A percentile compares a stretch with the other conserved stretches of the same genome.
Evolutionary conservation across 345 rosid species (phyloP).

Genomic region (Carallia brachiata): DNA sequence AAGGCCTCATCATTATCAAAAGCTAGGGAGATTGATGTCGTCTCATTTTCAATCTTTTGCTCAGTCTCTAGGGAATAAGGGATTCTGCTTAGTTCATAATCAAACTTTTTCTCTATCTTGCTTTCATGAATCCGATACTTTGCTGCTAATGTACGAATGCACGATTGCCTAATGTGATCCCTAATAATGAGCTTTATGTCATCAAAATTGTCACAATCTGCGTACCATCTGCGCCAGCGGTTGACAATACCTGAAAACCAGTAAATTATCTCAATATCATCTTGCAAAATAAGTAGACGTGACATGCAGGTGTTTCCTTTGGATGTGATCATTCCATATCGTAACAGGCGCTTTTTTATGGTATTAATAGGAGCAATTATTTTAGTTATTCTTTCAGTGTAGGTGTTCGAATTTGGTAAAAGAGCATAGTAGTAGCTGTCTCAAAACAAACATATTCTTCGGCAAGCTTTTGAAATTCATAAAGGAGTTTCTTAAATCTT

Average conservation of each 20-base stretch:
- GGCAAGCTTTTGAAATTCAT: constrained; percentile 60
- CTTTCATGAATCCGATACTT: constrained; percentile 70
- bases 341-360: constrained; percentile 64
- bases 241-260: constrained; percentile 73
- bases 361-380: constrained; percentile 61
- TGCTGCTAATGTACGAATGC: constrained; percentile 80
- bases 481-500: constrained; percentile 70
- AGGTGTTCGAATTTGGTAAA: constrained; percentile 43
- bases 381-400: constrained; percentile 40
- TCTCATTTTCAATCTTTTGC: constrained; percentile 40
- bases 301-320: constrained; percentile 54
- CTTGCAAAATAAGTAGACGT: constrained; percentile 61
- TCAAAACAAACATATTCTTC: constrained; percentile 73
- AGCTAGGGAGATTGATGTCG: constrained; percentile 31
- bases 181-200: constrained; percentile 59
- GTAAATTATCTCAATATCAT: constrained; percentile 62
- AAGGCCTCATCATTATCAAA: constrained; percentile 56
- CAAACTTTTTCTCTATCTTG: constrained; percentile 68
- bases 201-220: constrained; percentile 56
- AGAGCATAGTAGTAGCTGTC: constrained; percentile 59
- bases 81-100: constrained; percentile 55
- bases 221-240: constrained; percentile 76
- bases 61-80: constrained; percentile 54
- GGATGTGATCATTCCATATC: constrained; percentile 67
- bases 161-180: constrained; percentile 61